Base-by-base conservation (phyloP, 805 yeast genomes). In the Wickerhamomyces chaumierensis region DNA sequence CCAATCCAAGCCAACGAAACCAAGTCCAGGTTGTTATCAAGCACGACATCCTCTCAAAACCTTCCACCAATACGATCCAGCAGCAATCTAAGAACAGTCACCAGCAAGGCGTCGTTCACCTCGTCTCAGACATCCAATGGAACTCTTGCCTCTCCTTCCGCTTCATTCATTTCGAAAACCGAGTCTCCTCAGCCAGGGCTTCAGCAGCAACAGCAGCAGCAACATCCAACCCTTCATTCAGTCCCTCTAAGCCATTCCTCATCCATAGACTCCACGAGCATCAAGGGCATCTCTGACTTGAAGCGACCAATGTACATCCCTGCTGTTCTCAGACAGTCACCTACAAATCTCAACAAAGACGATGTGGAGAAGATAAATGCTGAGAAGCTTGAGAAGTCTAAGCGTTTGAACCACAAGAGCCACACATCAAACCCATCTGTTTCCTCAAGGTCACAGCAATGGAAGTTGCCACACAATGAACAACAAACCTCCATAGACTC, bases 281-380 rank as follows among this genome's bases (percentile, higher is more conserved):
- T 35, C 38, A 42, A 78, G 54, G 94, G 86, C 51, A 75, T 87
- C 44, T 75, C 77, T 41, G 81, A 80, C 35, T 88, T 86, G 45
- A 74, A 86, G 56, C 81, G 84, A 51, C 96, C 96, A 9, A 64
- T 88, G 64, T 88, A 86, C 52, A 68, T 82, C 0, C 97, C 97
- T 0, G 96, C 96, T 0, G 97, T 88, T 11, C 65, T 88, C 38
- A 70, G 84, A 47, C 69, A 70, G 12, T 58, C 68, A 0, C 58
- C 55, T 41, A 66, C 71, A 2, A 66, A 66, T 36, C 49, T 66
- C 33, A 65, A 63, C 15, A 62, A 59, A n/a, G 68, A 63, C 35
- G 67, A 63, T 41, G 42, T 63, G 17, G 36, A 42, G 20, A 43
- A 46, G 21, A 54, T 54, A 17, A 55, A 53, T 49, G 53, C 58